A percentile compares a stretch with the other conserved stretches of the same genome.
Conservation (phyloP, 2,329 filamentous ascomycete genomes). For the Hypoxylon sp. region DNA sequence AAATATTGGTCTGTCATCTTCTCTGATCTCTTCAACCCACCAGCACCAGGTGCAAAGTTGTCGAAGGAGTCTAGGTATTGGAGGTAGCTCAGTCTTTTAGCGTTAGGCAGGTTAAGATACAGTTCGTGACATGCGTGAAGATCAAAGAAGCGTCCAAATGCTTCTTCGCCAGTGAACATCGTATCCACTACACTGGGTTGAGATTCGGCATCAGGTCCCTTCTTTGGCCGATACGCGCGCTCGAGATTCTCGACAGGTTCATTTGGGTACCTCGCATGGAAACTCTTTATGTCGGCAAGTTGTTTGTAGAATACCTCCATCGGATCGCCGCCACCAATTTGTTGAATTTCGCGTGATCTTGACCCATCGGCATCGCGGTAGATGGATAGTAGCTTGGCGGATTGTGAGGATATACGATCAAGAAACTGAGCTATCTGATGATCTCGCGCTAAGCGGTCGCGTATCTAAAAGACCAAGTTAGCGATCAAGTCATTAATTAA, state of each 20-base stretch:
- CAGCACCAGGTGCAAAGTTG: constrained; percentile 80
- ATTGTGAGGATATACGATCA: constrained; percentile 89
- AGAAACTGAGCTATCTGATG: constrained; percentile 93
- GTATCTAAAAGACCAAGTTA: constrained; percentile 71
- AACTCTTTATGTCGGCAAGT: constrained; percentile 83
- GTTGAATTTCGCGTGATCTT: constrained; percentile 84
- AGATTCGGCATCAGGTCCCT: constrained; percentile 73
- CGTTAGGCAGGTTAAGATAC: constrained; percentile 89
- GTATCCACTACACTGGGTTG: constrained; percentile 81
- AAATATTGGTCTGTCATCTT: constrained; percentile 96
- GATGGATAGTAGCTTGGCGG: constrained; percentile 82
- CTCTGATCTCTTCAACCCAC: constrained; percentile 82
- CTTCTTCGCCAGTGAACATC: constrained; percentile 97
- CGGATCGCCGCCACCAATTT: constrained; percentile 86
- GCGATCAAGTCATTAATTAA: background rate
- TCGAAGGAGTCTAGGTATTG: constrained; percentile 96
- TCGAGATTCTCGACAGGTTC: constrained; percentile 97
- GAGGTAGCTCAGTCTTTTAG: constrained; percentile 88
- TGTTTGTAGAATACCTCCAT: constrained; percentile 95
- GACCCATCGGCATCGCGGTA: constrained; percentile 84
- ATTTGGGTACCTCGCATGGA: constrained; percentile 92
- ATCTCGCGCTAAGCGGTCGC: constrained; percentile 89
- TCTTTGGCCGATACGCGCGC: constrained; percentile 84
- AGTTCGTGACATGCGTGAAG: constrained; percentile 86
- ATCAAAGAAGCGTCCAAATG: constrained; percentile 93